Conservation (phyloP, 768 basidiomycete genomes). For the Asterophora parasitica region DNA sequence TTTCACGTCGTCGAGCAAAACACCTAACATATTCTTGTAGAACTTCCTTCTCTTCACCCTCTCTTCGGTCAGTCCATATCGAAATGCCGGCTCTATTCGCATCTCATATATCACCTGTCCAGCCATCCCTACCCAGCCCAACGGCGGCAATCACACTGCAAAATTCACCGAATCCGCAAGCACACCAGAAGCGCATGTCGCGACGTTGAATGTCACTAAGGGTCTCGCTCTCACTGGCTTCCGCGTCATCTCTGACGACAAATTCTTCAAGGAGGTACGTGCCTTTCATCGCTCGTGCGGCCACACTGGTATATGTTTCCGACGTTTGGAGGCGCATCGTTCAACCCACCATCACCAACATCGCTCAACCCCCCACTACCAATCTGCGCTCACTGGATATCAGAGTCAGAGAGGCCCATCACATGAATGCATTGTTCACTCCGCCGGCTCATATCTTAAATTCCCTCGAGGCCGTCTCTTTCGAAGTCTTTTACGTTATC, state of each 20-base stretch:
- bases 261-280: constrained; percentile 53
- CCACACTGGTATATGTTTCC: too few species aligned
- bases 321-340: too few species aligned
- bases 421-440: too few species aligned
- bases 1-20: neutral
- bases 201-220: constrained; percentile 52
- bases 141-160: constrained; percentile 74
- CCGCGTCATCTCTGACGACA: constrained; percentile 50
- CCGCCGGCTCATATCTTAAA: too few species aligned
- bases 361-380: too few species aligned
- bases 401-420: too few species aligned
- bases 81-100: constrained; percentile 15
- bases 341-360: too few species aligned
- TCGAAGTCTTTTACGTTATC: too few species aligned
- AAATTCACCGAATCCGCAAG: constrained; percentile 59
- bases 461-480: too few species aligned
- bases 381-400: too few species aligned
- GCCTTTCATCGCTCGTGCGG: too few species aligned
- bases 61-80: constrained; percentile 41
- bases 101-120: constrained; percentile 18
- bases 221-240: too few species aligned
- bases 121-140: constrained; percentile 70
- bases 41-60: constrained; percentile 60
- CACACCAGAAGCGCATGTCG: constrained; percentile 56
- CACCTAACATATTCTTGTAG: constrained; percentile 33